Evolutionary conservation across 2,329 filamentous ascomycete species (phyloP), one percentile per base, ranked within the genome.

Genomic region (Aspergillus proliferans): DNA sequence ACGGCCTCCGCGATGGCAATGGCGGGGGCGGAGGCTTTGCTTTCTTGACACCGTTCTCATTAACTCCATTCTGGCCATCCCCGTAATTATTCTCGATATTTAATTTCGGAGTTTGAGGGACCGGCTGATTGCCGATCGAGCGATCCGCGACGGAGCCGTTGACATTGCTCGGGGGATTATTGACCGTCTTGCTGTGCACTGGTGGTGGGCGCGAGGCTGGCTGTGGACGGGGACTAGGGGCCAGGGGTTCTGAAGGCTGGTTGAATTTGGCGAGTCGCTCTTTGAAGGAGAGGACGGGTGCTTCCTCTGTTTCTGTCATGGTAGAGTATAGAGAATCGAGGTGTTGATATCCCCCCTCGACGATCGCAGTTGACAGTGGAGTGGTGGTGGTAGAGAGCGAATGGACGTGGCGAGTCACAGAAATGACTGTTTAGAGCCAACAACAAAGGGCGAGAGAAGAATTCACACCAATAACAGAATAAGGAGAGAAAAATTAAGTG

Each of bases 261-360:
- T 75, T 74, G 47, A 76, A 60, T 30, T 71, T 68, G 47, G 70
- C 69, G 49, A 76, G 75, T 42, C 73, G 70, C 57, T 74, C 63
- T 55, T 74, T 70, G 41, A 76, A 71, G 10, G 72, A 72, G 51
- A 69, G 61, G 45, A 69, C 60, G 55, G 70, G 69, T 8, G 67
- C 58, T 58, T 73, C 71, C 55, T 73, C 69, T 26, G 41, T 21
- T 42, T 54, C 28, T 44, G 22, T 19, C 41, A 43, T 28, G 34
- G 19, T 8, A 45, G n/a, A 36, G 26, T 12, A 19, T 34, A 19
- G 36, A 19, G 36, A 39, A 9, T 30, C 19, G 19, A 19, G 36
- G 10, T 39, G n/a, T 39, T 39, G 6, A 18, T 19, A 39, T 18
- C n/a, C 26, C 10, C 26, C 9, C 26, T 30, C 26, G 26, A 30